Evolutionary conservation across 768 basidiomycete species (phyloP).

Genomic region (Auricularia sp.): DNA sequence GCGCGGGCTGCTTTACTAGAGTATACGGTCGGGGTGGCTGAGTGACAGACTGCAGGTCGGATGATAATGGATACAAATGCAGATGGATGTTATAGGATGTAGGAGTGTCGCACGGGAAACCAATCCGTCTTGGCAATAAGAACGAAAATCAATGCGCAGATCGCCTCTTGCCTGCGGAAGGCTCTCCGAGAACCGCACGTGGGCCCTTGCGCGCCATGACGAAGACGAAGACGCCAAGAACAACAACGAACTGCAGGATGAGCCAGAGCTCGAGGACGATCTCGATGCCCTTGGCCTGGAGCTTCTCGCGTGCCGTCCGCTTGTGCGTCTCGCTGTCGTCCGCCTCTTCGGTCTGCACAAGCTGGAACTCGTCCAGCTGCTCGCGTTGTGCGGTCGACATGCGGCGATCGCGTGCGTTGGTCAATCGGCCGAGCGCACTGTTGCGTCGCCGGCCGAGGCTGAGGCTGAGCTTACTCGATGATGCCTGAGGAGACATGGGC

Average conservation of each 20-base stretch:
- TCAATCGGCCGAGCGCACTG: not conserved
- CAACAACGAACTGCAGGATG: constrained; percentile 71
- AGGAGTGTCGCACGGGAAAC: too few relatives aligned
- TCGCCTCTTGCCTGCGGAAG: not conserved
- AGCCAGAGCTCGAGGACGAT: constrained; percentile 69
- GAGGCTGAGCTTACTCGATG: not conserved
- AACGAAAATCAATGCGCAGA: not conserved
- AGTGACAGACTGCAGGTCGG: too few relatives aligned
- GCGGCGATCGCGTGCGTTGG: not conserved
- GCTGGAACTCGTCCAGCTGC: not conserved
- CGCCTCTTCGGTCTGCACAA: not conserved
- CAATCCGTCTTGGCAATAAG: too few relatives aligned
- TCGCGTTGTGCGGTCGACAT: not conserved
- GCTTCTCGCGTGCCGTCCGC: constrained; percentile 9
- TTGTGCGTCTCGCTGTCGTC: constrained; percentile 1
- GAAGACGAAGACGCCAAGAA: constrained; percentile 69
- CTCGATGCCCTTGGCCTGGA: constrained; percentile 8
- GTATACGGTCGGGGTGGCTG: too few relatives aligned
- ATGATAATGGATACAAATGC: too few relatives aligned
- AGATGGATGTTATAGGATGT: too few relatives aligned
- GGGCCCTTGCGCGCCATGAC: constrained; percentile 73
- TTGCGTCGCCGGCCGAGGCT: constrained; percentile 3
- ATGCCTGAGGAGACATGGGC: not conserved
- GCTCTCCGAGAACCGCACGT: constrained; percentile 37
- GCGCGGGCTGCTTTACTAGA: too few relatives aligned